phyloP scores from a whole-genome alignment of 441 rosid species.

The Isatis lusitanica region DNA sequence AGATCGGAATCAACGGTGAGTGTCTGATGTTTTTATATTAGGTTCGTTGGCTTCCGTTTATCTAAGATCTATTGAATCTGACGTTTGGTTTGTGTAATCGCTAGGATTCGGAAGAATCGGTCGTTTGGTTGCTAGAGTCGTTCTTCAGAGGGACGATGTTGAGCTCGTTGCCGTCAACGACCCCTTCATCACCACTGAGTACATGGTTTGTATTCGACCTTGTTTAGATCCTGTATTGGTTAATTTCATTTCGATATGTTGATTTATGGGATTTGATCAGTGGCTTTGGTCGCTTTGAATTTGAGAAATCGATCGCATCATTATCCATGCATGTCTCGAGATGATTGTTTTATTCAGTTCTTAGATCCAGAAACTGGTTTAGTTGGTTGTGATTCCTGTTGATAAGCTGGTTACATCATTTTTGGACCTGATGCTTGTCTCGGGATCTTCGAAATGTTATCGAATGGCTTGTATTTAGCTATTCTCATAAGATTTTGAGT shows the following conservation, averaged over 20 bases:
- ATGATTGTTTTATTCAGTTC: not conserved
- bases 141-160: constrained; percentile 67
- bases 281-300: not conserved
- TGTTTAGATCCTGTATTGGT: not conserved
- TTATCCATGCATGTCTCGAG: not conserved
- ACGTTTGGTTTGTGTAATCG: not conserved
- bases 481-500: not conserved
- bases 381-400: not conserved
- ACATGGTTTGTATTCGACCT: constrained; percentile 51
- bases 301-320: not conserved
- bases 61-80: not conserved
- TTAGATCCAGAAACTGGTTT: not conserved
- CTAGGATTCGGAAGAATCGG: constrained; percentile 77
- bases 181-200: constrained; percentile 65
- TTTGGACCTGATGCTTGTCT: not conserved
- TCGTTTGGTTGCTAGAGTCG: constrained; percentile 74
- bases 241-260: not conserved
- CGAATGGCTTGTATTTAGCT: not conserved
- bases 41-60: not conserved
- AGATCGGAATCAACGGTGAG: constrained; percentile 74
- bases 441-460: not conserved
- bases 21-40: not conserved
- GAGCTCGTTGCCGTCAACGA: constrained; percentile 81
- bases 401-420: not conserved
- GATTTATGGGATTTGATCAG: not conserved